Evolutionary conservation across 2,329 filamentous ascomycete species (phyloP).

Genomic region (Pseudohalonectria lignicola): DNA sequence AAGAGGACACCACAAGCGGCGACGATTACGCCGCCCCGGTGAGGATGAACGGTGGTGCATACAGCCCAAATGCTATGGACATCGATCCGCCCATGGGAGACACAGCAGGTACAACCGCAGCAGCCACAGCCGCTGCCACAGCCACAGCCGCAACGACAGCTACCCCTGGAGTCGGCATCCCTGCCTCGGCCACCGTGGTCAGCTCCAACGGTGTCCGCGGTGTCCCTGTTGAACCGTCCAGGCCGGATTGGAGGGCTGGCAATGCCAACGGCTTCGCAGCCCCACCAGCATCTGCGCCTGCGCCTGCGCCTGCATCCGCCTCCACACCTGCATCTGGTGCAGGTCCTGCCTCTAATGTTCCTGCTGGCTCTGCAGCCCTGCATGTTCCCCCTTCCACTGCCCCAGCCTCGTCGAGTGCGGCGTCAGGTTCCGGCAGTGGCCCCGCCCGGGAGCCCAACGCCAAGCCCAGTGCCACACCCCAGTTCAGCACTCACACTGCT

Average conservation of each 20-base stretch:
- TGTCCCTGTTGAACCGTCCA: constrained; percentile 46
- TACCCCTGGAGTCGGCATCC: no score
- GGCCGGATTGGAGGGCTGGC: constrained; percentile 48
- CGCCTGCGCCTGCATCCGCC: neutral
- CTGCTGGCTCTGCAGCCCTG: neutral
- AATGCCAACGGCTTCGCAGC: constrained; percentile 21
- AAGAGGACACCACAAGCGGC: constrained; percentile 30
- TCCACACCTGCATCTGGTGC: neutral
- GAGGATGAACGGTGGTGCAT: constrained; percentile 16
- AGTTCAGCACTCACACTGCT: constrained; percentile 19
- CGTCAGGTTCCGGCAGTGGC: no score
- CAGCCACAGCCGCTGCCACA: no score
- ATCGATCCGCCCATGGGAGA: constrained; percentile 41
- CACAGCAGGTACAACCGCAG: constrained; percentile 15
- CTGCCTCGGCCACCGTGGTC: no score
- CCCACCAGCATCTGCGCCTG: constrained; percentile 11
- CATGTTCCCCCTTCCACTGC: no score
- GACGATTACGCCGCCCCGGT: constrained; percentile 28
- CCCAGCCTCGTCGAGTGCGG: no score
- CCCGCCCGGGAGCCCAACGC: constrained; percentile 4
- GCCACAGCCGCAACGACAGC: no score
- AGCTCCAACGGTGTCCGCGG: constrained; percentile 32
- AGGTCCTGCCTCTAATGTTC: neutral
- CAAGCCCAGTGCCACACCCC: constrained; percentile 4
- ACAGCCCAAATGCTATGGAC: constrained; percentile 52